Conservation (phyloP, 306 rosid species). For the Castanospermum australe region DNA sequence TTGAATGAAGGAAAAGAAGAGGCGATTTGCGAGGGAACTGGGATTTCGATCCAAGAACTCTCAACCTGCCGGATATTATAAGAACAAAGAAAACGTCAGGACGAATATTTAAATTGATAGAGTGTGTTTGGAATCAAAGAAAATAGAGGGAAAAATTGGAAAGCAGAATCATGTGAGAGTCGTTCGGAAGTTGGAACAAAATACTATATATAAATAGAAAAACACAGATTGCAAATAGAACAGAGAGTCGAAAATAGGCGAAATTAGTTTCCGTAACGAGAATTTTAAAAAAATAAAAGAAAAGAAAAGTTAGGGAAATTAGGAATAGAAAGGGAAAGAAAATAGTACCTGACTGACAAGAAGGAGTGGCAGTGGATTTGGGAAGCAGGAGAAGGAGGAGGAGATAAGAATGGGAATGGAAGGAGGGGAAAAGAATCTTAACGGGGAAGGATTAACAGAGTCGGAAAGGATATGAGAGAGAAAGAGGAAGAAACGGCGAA, state of each 20-base stretch:
- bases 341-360: slow-evolving; percentile 42
- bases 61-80: not conserved
- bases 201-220: not conserved
- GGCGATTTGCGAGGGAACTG: not conserved
- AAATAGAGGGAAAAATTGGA: not conserved
- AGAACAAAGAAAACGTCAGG: not conserved
- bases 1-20: not conserved
- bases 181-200: not conserved
- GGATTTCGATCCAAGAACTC: not conserved
- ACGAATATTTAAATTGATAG: not conserved
- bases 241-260: not conserved
- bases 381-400: not conserved
- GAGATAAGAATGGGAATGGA: not conserved
- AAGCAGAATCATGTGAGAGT: not conserved
- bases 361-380: slow-evolving; percentile 4
- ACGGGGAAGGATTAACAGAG: slow-evolving; percentile 36
- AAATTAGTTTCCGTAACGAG: not conserved
- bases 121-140: slow-evolving; percentile 10
- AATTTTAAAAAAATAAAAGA: no score
- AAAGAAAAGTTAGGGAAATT: not conserved
- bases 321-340: not conserved
- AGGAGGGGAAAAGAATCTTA: slow-evolving; percentile 41
- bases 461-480: slow-evolving; percentile 22
- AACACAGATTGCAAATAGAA: slow-evolving; percentile 8
- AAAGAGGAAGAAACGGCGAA: slow-evolving; percentile 53